Base-by-base conservation (phyloP, 106 monocot genomes). In the Allium fistulosum region DNA sequence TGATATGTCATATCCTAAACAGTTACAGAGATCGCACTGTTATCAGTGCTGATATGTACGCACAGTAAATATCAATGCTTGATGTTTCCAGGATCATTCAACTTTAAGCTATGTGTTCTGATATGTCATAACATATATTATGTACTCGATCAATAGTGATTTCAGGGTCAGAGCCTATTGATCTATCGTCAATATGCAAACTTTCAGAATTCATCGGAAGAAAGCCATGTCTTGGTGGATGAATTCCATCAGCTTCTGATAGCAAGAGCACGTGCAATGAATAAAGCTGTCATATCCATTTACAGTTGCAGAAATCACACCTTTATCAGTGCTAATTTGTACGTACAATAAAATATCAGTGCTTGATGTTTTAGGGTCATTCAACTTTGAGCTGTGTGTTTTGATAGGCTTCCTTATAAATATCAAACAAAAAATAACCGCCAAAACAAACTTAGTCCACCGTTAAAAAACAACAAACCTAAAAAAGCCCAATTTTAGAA, bases 1-100 rank as follows among this genome's bases (percentile, higher is more conserved):
- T 15, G 93, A 86, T 67, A 88, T 65, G 64, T 93, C 88, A 72
- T 86, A 81, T 66, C 86, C 93, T 26, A 70, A 53, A 89, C 65
- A 22, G 22, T 22, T 22, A 22, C 22, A 52, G 83, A 86, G 13
- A 83, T 75, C 8, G 83, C 68, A 71, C 61, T 70, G 61, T 69
- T 80, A 69, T 76, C 77, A 1, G 68, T 6, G n/a, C 78, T 69
- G 49, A 89, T 48, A 46, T 78, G 85, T 70, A 81, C 83, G 61
- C 80, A 69, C 50, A 63, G 82, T 80, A 16, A 84, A 67, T 46
- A 51, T 55, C 97, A 92, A 99, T 26, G 93, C 73, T 88, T 86
- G 87, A 15, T 65, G 70, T 26, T 87, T 72, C 37, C 37, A 22
- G 68, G 55, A 26, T 72, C 78, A 64, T 67, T 63, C 27, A 77